These are phyloP conservation scores for Amylostereum areolatum DNA, from an alignment of 1,284 basidiomycete species.

Conservation along the genomic window DNA sequence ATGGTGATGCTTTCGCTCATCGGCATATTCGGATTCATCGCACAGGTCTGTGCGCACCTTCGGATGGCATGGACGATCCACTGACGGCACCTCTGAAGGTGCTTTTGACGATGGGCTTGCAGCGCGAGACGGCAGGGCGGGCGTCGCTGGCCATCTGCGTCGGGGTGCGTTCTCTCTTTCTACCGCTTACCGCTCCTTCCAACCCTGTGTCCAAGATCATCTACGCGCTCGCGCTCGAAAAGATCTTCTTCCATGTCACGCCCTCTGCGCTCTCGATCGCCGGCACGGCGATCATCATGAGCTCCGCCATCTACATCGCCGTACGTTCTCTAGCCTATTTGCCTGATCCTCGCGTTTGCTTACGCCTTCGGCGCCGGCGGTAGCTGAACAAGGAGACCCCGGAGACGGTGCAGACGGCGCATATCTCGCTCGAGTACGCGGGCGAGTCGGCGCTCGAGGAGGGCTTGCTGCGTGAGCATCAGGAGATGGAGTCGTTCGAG, in stretches of 20 bases:
- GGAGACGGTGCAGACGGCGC: conserved; percentile 7
- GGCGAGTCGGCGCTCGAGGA: conserved; percentile 27
- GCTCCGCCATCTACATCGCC: conserved; percentile 55
- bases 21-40: conserved; percentile 54
- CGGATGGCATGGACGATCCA: no score
- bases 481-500: not conserved
- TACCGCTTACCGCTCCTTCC: not conserved
- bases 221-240: conserved; percentile 54
- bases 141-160: conserved; percentile 59
- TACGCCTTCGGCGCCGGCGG: not conserved
- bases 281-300: conserved; percentile 53
- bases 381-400: conserved; percentile 20
- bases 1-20: conserved; percentile 38
- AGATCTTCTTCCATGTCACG: conserved; percentile 50
- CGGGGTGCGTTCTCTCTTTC: conserved; percentile 31
- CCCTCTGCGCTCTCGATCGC: conserved; percentile 49
- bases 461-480: conserved; percentile 19
- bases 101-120: conserved; percentile 57
- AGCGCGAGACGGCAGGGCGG: conserved; percentile 58
- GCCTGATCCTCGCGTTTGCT: not conserved
- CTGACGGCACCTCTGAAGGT: conserved; percentile 23
- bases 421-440: conserved; percentile 7
- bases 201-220: conserved; percentile 37
- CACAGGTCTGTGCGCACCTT: conserved; percentile 34
- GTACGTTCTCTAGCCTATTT: conserved; percentile 30